Conservation (phyloP, 306 rosid genomes). For the Citrullus colocynthis region DNA sequence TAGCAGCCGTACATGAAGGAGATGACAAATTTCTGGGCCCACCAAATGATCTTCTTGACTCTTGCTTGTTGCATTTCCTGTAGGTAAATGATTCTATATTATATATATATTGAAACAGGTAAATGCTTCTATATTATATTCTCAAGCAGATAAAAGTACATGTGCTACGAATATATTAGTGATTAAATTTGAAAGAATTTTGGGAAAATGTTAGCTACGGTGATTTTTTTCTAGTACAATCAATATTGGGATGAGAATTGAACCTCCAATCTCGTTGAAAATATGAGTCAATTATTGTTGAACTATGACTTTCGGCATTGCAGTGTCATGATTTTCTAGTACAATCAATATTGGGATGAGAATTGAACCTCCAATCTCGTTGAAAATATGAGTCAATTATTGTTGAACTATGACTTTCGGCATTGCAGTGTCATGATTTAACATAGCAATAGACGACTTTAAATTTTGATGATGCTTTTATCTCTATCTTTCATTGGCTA, state of each 20-base stretch:
- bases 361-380: too few species aligned
- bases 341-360: too few species aligned
- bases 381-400: too few species aligned
- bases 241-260: too few species aligned
- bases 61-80: neutral
- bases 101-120: neutral
- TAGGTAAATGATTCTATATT: neutral
- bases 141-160: neutral
- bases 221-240: too few species aligned
- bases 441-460: neutral
- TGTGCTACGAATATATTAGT: neutral
- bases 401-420: too few species aligned
- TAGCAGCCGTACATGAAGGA: conserved; percentile 2
- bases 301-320: too few species aligned
- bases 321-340: neutral
- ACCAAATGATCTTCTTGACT: neutral
- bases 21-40: neutral
- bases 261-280: too few species aligned
- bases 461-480: neutral
- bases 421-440: neutral
- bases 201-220: neutral
- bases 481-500: neutral
- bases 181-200: neutral
- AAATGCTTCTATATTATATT: neutral
- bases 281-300: too few species aligned